Base-by-base conservation (phyloP, 768 basidiomycete genomes). In the Boletus insuetus region DNA sequence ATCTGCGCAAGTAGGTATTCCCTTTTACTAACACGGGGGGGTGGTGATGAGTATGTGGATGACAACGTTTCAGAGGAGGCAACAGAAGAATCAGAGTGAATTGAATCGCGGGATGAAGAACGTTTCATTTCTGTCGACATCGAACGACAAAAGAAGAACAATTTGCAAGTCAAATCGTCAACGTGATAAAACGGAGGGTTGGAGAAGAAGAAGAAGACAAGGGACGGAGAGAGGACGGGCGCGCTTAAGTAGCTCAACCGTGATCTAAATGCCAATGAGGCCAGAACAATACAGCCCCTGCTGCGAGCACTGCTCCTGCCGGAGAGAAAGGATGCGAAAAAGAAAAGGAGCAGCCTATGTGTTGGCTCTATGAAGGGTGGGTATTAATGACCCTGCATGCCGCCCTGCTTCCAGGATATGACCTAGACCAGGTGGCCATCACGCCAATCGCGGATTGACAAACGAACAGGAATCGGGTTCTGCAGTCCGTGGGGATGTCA, bases 1-100 rank as follows among this genome's bases (percentile, higher is more conserved):
- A 94, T 86, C 67, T 93, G 89, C 6, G 89, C 88, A 24, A 93
- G 81, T 17, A 94, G 77, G 66, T 91, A 91, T 64, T 93, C 91
- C 54, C 90, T 83, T 75, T 92, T 92, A 66, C 91, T 94, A 62
- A 74, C 44, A 50, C 59, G 58, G 39, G 70, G 64, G 40, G 65
- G 46, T 9, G 65, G 60, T 20, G 67, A 58, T 67, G 69, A 61
- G 69, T 59, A 55, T 41, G 61, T 64, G 29, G 71, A 70, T 0
- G 70, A 73, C 34, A 78, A 68, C 59, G 76, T 75, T 61, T 75
- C 73, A 44, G 76, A 73, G 40, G 70, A 69, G 3, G 64, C 64
- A 38, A 59, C 56, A 51, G 68, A 66, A 17, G 68, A 50, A 46
- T 62, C 62, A 39, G 69, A 72, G 29, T 42, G 24, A 16, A 46